These are phyloP conservation scores for Hirschfeldia incana DNA, from an alignment of 345 rosid species.

Conservation along the genomic window DNA sequence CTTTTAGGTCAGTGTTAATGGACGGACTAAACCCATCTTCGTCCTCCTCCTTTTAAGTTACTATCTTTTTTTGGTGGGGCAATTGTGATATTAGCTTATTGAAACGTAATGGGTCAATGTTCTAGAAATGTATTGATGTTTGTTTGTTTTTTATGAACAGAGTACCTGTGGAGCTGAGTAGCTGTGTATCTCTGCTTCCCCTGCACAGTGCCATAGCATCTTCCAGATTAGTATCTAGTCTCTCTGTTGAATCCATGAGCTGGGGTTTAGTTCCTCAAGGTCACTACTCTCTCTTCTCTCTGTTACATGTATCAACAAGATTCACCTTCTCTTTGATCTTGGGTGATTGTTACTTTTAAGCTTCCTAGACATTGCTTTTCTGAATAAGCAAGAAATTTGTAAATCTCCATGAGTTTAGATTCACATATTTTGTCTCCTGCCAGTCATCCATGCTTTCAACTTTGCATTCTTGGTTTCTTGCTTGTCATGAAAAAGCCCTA, in stretches of 20 bases:
- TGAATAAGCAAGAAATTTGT: neutral
- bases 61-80: neutral
- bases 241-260: conserved; percentile 57
- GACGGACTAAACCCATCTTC: neutral
- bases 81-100: neutral
- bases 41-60: neutral
- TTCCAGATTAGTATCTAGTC: conserved; percentile 60
- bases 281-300: conserved; percentile 16
- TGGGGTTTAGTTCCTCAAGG: conserved; percentile 88
- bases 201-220: conserved; percentile 70
- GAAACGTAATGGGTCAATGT: neutral
- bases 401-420: neutral
- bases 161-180: conserved; percentile 63
- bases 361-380: too few relatives aligned
- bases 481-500: neutral
- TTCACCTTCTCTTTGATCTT: neutral
- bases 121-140: neutral
- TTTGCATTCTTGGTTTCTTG: neutral
- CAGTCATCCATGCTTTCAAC: neutral
- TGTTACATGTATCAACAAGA: neutral
- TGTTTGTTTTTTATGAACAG: conserved; percentile 25
- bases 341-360: neutral
- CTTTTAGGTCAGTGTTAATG: conserved; percentile 17
- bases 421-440: neutral
- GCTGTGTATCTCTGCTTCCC: conserved; percentile 53